Conservation (phyloP, 352 stramenopile genomes). For the Peronospora farinosa region DNA sequence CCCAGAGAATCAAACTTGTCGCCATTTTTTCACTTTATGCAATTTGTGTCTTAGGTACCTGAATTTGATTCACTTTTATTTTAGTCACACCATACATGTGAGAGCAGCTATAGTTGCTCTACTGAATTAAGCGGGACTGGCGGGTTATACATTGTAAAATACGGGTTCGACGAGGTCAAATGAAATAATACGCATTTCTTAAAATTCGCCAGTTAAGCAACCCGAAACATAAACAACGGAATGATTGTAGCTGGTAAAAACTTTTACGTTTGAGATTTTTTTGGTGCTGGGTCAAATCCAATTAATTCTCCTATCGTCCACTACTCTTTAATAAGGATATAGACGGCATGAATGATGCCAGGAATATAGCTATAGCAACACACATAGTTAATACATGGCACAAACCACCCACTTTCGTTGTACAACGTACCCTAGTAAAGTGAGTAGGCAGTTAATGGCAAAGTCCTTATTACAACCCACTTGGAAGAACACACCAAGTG, state of each 20-base stretch:
- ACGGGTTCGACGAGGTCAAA: no score
- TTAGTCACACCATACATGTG: no score
- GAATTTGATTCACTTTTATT: slow-evolving; percentile 7
- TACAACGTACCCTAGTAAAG: slow-evolving; percentile 39
- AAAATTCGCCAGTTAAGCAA: no score
- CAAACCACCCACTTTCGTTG: neutral
- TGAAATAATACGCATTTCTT: no score
- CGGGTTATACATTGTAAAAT: slow-evolving; percentile 14
- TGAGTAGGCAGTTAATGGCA: slow-evolving; percentile 62
- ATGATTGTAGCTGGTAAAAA: no score
- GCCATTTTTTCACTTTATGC: slow-evolving; percentile 20
- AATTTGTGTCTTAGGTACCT: slow-evolving; percentile 8
- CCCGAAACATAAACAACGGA: no score
- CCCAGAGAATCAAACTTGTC: slow-evolving; percentile 22
- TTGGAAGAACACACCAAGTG: slow-evolving; percentile 50
- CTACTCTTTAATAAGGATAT: slow-evolving; percentile 8
- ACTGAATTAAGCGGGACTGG: no score
- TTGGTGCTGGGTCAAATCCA: no score
- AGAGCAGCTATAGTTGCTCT: no score
- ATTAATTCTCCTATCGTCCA: neutral
- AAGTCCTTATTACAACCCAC: slow-evolving; percentile 53
- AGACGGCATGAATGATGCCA: slow-evolving; percentile 51
- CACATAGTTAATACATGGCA: neutral
- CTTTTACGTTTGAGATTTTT: no score
- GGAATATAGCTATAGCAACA: slow-evolving; percentile 39